Conservation (phyloP, 257 asterid genomes). For the Solanum dulcamara region DNA sequence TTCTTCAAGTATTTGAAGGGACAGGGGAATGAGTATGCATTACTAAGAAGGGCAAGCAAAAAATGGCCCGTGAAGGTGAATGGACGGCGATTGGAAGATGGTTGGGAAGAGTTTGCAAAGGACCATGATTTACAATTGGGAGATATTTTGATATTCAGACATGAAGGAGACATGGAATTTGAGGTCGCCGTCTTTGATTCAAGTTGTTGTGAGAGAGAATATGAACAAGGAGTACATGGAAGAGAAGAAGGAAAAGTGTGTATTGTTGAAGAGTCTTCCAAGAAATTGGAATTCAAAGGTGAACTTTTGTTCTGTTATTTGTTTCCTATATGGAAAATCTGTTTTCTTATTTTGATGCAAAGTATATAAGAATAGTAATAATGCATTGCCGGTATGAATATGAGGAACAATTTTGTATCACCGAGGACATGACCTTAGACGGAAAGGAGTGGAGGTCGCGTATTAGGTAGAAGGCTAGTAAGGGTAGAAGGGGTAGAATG, state of each 20-base stretch:
- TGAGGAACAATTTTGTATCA: background rate
- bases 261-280: background rate
- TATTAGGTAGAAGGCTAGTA: too few species aligned
- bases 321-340: background rate
- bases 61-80: constrained; percentile 4
- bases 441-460: too few species aligned
- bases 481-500: too few species aligned
- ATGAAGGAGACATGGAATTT: constrained; percentile 12
- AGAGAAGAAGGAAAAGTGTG: background rate
- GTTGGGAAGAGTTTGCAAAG: constrained; percentile 6
- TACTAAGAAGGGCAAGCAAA: background rate
- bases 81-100: background rate
- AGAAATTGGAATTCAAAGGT: background rate
- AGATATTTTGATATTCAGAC: constrained; percentile 2
- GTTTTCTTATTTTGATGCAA: background rate
- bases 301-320: background rate
- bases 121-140: constrained; percentile 8
- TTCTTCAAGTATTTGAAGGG: constrained; percentile 1
- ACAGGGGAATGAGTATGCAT: background rate
- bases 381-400: background rate
- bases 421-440: too few species aligned
- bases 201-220: background rate
- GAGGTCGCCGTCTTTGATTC: background rate
- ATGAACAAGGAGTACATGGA: background rate
- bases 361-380: background rate